Evolutionary conservation across 148 eudicot genomes (phyloP).

Genomic region (Vaccinium vitisidaea): DNA sequence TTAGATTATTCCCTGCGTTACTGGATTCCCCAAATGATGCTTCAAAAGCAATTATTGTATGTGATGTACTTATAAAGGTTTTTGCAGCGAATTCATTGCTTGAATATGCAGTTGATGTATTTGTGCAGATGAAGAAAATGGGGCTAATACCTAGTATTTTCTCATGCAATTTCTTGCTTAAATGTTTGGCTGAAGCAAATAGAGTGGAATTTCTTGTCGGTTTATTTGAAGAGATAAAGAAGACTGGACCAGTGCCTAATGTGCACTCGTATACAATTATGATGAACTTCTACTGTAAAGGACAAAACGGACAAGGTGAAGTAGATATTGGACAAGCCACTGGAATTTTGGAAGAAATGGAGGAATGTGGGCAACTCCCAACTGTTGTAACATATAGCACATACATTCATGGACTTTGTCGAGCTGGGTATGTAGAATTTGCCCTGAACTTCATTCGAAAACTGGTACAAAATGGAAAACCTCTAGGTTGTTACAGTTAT

Average conservation of each 20-base stretch:
- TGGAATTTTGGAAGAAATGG: conserved; percentile 41
- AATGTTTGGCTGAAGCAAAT: conserved; percentile 40
- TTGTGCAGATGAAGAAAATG: conserved; percentile 26
- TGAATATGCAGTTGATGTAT: conserved; percentile 40
- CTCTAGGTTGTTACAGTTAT: conserved; percentile 37
- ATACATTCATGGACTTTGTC: conserved; percentile 46
- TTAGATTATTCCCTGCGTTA: conserved; percentile 22
- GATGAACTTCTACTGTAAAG: conserved; percentile 39
- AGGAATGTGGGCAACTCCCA: conserved; percentile 32
- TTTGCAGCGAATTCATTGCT: conserved; percentile 39
- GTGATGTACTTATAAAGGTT: conserved; percentile 42
- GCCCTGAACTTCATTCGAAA: conserved; percentile 28
- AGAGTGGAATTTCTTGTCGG: conserved; percentile 21
- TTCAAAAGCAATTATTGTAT: conserved; percentile 18
- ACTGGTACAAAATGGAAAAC: conserved; percentile 15
- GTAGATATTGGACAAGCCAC: conserved; percentile 28
- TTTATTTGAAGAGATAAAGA: conserved; percentile 47
- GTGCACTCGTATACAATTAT: conserved; percentile 44
- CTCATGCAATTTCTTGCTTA: conserved; percentile 60
- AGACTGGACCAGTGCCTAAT: conserved; percentile 48
- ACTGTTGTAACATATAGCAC: conserved; percentile 40
- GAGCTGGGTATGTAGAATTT: conserved; percentile 29
- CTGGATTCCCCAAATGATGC: conserved; percentile 28
- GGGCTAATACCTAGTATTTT: conserved; percentile 32
- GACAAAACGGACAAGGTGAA: conserved; percentile 7